These are phyloP conservation scores for Pythium volutum DNA, from an alignment of 352 stramenopile species.

Conservation along the genomic window DNA sequence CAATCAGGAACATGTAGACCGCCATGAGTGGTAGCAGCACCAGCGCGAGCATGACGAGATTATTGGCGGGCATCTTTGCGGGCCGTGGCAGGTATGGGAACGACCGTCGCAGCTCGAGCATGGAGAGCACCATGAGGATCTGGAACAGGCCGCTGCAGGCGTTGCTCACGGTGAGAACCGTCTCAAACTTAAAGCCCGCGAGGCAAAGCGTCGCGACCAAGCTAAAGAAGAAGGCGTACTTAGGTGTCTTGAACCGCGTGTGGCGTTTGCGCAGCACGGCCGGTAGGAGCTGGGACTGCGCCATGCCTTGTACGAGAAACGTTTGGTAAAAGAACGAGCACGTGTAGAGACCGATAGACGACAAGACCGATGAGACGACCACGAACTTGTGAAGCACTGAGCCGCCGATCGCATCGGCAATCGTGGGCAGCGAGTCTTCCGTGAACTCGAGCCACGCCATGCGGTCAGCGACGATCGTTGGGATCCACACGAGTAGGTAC, in stretches of 20 bases:
- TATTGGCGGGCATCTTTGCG: slow-evolving; percentile 17
- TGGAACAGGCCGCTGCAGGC: background rate
- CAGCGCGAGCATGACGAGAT: background rate
- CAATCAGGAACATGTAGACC: slow-evolving; percentile 1
- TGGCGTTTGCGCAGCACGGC: background rate
- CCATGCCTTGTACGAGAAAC: slow-evolving; percentile 1
- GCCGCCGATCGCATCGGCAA: slow-evolving; percentile 39
- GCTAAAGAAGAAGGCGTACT: background rate
- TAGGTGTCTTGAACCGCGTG: background rate
- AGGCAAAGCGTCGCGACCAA: background rate
- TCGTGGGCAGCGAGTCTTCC: slow-evolving; percentile 5
- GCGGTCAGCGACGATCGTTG: slow-evolving; percentile 4
- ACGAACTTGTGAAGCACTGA: slow-evolving; percentile 68
- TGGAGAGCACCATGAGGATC: background rate
- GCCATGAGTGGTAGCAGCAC: background rate
- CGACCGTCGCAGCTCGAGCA: slow-evolving; percentile 54
- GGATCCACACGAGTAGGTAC: slow-evolving; percentile 18
- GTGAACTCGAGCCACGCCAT: slow-evolving; percentile 12
- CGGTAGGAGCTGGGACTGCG: background rate
- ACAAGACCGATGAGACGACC: slow-evolving; percentile 5
- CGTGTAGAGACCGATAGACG: background rate
- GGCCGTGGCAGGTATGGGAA: slow-evolving; percentile 39
- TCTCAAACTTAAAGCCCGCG: background rate
- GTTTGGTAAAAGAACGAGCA: background rate
- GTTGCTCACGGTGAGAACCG: background rate